Evolutionary conservation across 228 moss, liverwort and hornwort genomes (phyloP), one percentile per base, ranked within the genome.

Genomic region (Sphagnum magellanicum): DNA sequence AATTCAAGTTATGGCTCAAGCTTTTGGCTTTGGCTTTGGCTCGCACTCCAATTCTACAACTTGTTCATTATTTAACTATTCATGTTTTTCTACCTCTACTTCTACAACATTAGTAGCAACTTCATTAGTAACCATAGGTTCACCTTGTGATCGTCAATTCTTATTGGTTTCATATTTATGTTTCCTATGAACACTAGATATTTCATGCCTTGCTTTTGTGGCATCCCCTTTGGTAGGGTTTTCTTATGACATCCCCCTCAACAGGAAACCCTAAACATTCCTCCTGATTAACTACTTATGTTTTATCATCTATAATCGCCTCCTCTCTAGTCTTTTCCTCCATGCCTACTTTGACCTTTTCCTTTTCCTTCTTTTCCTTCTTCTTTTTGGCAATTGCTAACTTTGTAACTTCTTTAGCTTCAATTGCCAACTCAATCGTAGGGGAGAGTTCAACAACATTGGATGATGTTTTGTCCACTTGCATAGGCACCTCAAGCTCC

Each of bases 311-410:
- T 0, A 59, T 71, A 49, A 62, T 51, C 4, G 60, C 66, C 49
- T 78, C 92, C 63, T 87, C 88, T 66, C 80, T 83, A 60, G 75
- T 71, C 82, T 84, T 90, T 65, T 87, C 95, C 58, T 50, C 86
- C 78, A 78, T 74, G 71, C 88, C 91, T 74, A 85, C 88, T 65
- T 93, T 93, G 55, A 88, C 92, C 71, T 91, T 96, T 67, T 95
- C 92, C 63, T 96, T 96, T 83, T 97, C n/a, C n/a, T n/a, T n/a
- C 71, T 93, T 97, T 69, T 96, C 93, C 71, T 96, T 96, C 72
- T 96, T 96, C 57, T 96, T 96, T 81, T 93, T 97, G 5, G 97
- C 79, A 66, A 93, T 90, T 13, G 97, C 97, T 76, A 93, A 97
- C 77, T 97, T 91, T 60, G 77, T 74, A 7, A 77, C 83, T 73